phyloP scores from a whole-genome alignment of 176 grass and related monocot species.

The Phyllostachys edulis region DNA sequence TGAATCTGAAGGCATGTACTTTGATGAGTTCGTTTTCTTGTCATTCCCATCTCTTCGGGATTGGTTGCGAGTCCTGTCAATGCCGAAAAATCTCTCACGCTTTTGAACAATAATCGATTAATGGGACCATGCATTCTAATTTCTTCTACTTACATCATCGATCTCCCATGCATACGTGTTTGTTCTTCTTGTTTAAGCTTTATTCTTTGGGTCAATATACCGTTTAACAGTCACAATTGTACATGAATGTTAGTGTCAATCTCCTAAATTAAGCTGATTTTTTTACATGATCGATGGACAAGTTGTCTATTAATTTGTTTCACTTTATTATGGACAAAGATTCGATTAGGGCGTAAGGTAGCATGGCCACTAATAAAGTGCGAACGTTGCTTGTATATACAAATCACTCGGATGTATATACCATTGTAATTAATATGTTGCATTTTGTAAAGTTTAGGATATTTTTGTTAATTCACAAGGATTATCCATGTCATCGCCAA shows the following conservation, averaged over 20 bases:
- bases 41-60: constrained; percentile 25
- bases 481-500: no score
- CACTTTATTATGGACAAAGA: no score
- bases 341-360: no score
- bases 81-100: constrained; percentile 6
- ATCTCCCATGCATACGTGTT: neutral
- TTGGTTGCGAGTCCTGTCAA: constrained; percentile 32
- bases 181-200: neutral
- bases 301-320: no score
- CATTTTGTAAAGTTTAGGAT: no score
- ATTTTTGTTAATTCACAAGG: no score
- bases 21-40: constrained; percentile 49
- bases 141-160: constrained; percentile 31
- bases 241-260: neutral
- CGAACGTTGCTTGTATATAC: no score
- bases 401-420: no score
- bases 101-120: constrained; percentile 36
- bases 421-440: no score
- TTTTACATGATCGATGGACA: no score
- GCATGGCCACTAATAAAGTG: no score
- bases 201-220: constrained; percentile 1
- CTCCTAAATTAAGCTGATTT: no score
- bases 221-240: constrained; percentile 31
- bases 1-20: constrained; percentile 45
- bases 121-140: neutral